Percentiles rank a stretch among this genome's conserved stretches.
Evolutionary conservation across 1,284 basidiomycete genomes (phyloP).

Genomic region (Leccinum laetum): DNA sequence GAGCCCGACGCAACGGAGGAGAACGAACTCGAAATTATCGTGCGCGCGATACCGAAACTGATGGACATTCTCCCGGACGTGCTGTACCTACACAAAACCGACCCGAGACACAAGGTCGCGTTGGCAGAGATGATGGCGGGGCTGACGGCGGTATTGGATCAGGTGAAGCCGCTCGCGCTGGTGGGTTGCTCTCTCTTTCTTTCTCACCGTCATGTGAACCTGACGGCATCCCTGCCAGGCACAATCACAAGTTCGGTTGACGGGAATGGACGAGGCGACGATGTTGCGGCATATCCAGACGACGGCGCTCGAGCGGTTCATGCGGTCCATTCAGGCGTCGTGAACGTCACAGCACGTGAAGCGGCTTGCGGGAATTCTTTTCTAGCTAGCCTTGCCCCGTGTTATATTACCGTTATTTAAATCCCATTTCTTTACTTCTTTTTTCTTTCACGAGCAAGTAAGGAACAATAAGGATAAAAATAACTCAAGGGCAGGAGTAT

Average conservation of each 20-base stretch:
- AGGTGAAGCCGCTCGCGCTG: slow-evolving; percentile 56
- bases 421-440: neutral
- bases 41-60: slow-evolving; percentile 62
- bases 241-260: slow-evolving; percentile 43
- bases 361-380: neutral
- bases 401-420: slow-evolving; percentile 22
- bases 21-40: slow-evolving; percentile 60
- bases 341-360: slow-evolving; percentile 13
- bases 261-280: slow-evolving; percentile 47
- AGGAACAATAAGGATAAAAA: neutral
- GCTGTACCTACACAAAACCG: slow-evolving; percentile 47
- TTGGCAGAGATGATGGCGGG: slow-evolving; percentile 71
- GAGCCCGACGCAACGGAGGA: slow-evolving; percentile 47
- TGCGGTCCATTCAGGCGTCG: slow-evolving; percentile 37
- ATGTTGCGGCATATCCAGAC: slow-evolving; percentile 54
- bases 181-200: slow-evolving; percentile 41
- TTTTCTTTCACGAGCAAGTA: neutral
- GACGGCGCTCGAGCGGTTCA: slow-evolving; percentile 46
- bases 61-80: slow-evolving; percentile 74
- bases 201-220: neutral
- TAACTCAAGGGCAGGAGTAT: neutral
- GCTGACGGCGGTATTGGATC: slow-evolving; percentile 61
- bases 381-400: neutral
- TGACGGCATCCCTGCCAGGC: slow-evolving; percentile 26
- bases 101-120: slow-evolving; percentile 66